These are phyloP conservation scores for Cladophialophora carrionii DNA, from an alignment of 2,329 filamentous ascomycete genomes.

Conservation along the genomic window DNA sequence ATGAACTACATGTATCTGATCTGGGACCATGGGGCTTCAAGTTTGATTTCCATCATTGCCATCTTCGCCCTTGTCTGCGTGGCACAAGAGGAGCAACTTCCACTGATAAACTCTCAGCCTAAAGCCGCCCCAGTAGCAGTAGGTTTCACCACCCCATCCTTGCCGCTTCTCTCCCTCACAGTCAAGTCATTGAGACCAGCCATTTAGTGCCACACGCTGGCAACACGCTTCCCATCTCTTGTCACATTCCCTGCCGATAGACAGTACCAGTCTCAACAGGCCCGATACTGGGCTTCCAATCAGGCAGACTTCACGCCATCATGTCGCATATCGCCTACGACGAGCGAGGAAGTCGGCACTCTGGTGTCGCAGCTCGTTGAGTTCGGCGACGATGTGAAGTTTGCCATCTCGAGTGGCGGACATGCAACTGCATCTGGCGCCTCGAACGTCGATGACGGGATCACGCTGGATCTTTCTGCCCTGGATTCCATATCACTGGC, in stretches of 20 bases:
- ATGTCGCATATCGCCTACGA: slow-evolving; percentile 1
- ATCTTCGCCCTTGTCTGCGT: not conserved
- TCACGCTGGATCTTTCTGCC: slow-evolving; percentile 9
- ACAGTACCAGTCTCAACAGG: slow-evolving; percentile 6
- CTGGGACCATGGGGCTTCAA: not conserved
- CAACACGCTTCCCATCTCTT: not conserved
- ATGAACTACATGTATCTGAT: not conserved
- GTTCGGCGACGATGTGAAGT: not conserved
- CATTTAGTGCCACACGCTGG: slow-evolving; percentile 3
- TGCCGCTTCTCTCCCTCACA: not conserved
- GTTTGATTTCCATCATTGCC: not conserved
- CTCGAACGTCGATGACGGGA: slow-evolving; percentile 5
- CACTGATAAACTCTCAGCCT: not conserved
- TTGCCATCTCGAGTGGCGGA: not conserved
- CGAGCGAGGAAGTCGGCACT: not conserved
- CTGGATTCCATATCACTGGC: not conserved
- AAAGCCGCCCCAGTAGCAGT: not conserved
- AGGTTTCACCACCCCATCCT: not conserved
- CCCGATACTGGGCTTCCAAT: slow-evolving; percentile 9
- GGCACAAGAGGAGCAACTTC: not conserved
- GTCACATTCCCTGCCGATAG: slow-evolving; percentile 2
- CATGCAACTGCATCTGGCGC: not conserved
- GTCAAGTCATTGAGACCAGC: not conserved
- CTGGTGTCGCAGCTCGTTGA: not conserved
- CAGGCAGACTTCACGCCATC: slow-evolving; percentile 9